A percentile compares a stretch with the other conserved stretches of the same genome.
Evolutionary conservation across 2,329 filamentous ascomycete species (phyloP).

Genomic region (Aureobasidium sp.): DNA sequence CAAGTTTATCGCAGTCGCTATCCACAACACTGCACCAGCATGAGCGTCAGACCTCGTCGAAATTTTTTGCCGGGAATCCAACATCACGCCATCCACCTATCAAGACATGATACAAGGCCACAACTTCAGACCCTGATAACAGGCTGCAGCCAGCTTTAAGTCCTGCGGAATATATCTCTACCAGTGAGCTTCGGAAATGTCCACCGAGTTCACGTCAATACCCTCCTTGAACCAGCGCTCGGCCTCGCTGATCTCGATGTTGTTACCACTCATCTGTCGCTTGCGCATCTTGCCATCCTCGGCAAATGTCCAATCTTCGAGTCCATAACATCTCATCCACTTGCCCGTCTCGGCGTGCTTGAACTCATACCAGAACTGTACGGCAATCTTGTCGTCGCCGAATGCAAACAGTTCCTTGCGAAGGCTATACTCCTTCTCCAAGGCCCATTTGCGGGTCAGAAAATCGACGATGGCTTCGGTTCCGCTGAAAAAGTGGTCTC

Average conservation of each 20-base stretch:
- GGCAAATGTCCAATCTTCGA: conserved; percentile 73
- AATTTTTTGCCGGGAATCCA: too few relatives aligned
- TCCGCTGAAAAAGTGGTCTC: conserved; percentile 60
- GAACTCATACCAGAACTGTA: conserved; percentile 88
- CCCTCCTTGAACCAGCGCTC: conserved; percentile 64
- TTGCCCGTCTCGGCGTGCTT: conserved; percentile 56
- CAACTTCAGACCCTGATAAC: background rate
- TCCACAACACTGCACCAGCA: conserved; percentile 71
- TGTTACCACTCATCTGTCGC: conserved; percentile 60
- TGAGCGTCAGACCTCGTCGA: too few relatives aligned
- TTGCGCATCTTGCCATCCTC: conserved; percentile 63
- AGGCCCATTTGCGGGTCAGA: conserved; percentile 64
- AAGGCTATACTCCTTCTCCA: conserved; percentile 62
- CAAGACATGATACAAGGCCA: background rate
- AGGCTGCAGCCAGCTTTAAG: background rate
- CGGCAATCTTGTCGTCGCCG: conserved; percentile 66
- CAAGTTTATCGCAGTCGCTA: conserved; percentile 70
- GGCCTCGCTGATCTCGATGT: conserved; percentile 53
- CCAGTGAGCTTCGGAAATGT: conserved; percentile 63
- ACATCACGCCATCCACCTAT: background rate
- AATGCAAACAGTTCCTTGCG: conserved; percentile 82
- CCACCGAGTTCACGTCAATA: conserved; percentile 59
- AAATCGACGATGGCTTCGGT: conserved; percentile 60
- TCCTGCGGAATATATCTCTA: conserved; percentile 18
- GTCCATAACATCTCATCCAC: conserved; percentile 82